Base-by-base conservation (phyloP, 2,329 filamentous ascomycete species). In the Penicillium occitanis region DNA sequence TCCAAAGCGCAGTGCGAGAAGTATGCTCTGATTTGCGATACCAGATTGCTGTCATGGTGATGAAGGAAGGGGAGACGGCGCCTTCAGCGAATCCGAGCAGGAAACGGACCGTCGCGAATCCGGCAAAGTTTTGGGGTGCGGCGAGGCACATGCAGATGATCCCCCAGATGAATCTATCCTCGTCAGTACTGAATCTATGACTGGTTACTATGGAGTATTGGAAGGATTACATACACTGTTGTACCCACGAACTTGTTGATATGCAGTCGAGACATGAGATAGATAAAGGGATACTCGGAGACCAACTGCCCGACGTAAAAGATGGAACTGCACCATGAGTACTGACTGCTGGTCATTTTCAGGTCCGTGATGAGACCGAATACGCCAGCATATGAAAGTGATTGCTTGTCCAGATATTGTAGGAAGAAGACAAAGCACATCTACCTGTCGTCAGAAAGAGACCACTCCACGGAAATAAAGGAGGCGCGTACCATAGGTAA, bases 221-320 rank as follows among this genome's bases (percentile, higher is more conserved):
- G 2, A 5, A 10, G 2, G 7, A 22, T 10, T 3, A 68, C 77
- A 33, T 76, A 82, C 79, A 84, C 76, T 0, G 81, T 83, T 1
- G 72, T 72, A 14, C 82, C 83, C 4, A 85, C 82, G 66, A 84
- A 83, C 65, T 82, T 82, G 42, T 81, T 80, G n/a, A 86, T 70
- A 8, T 78, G 81, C 3, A 85, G 74, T 4, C 79, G 75, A 40
- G 77, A 81, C 82, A 85, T 85, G 11, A 85, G 72, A 68, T 84
- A 85, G 59, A 83, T 82, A 66, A 81, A 82, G 0, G 83, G 83
- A 65, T 80, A 83, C 67, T 84, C 82, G 0, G 82, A 78, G 2
- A 82, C 78, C 8, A 83, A 74, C 68, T 83, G 80, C 6, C 79
- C 77, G 30, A 84, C 61, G 33, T 71, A 74, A 62, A 74, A 74